Evolutionary conservation across 345 rosid species (phyloP).

Genomic region (Dovyalis caffra): DNA sequence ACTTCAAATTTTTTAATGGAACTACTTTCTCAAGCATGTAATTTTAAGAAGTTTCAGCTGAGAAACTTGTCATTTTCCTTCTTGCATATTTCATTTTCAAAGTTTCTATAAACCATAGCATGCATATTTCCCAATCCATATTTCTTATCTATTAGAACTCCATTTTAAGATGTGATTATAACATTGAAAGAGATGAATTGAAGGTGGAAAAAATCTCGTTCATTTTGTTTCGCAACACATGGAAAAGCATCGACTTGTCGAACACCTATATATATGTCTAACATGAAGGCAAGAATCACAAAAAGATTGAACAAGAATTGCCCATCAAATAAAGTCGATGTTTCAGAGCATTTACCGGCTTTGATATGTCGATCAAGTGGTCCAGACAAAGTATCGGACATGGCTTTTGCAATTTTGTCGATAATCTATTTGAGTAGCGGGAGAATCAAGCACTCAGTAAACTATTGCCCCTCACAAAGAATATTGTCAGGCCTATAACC

Average conservation of each 20-base stretch:
- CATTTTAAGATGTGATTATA: neutral
- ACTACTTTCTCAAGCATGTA: neutral
- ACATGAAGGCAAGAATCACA: neutral
- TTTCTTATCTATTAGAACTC: neutral
- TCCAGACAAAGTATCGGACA: conserved; percentile 49
- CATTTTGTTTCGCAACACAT: neutral
- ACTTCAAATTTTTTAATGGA: neutral
- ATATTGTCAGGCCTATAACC: neutral
- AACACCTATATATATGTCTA: neutral
- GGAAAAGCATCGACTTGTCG: neutral
- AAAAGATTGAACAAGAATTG: neutral
- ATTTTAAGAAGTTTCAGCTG: no score
- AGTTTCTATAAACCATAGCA: neutral
- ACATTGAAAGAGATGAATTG: neutral
- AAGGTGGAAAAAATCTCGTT: neutral
- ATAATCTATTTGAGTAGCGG: conserved; percentile 14
- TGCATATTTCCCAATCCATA: neutral
- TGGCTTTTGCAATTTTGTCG: conserved; percentile 21
- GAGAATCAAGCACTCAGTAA: conserved; percentile 14
- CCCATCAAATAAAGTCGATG: neutral
- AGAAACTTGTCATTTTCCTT: neutral
- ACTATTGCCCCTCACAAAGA: neutral
- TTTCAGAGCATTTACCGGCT: conserved; percentile 28
- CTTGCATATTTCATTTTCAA: neutral
- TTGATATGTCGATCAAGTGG: conserved; percentile 43